phyloP scores from a whole-genome alignment of 2,329 filamentous ascomycete genomes.

The Aphanoascus verrucosus region DNA sequence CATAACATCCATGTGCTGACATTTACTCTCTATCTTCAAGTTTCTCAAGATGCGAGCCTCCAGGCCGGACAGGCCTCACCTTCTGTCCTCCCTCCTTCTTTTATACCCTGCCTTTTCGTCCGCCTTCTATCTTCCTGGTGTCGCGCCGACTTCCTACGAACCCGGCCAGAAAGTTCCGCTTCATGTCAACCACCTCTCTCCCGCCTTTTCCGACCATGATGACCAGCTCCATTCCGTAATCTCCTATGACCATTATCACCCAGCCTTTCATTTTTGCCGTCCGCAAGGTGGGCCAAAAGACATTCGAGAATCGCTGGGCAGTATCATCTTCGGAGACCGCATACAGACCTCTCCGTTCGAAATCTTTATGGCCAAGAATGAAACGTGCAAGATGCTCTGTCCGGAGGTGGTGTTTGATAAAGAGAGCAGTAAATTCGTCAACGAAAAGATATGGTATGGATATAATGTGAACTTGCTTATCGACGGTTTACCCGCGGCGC shows the following conservation, averaged over 20 bases:
- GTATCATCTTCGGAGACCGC: conserved; percentile 92
- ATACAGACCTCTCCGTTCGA: conserved; percentile 96
- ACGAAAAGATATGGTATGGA: conserved; percentile 66
- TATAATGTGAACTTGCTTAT: conserved; percentile 95
- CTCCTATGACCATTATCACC: conserved; percentile 92
- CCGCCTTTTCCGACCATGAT: conserved; percentile 65
- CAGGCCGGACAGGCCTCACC: conserved; percentile 19
- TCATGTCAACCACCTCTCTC: conserved; percentile 85
- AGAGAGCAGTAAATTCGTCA: conserved; percentile 65
- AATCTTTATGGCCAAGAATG: conserved; percentile 73
- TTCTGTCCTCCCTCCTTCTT: conserved; percentile 25
- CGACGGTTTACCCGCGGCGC: conserved; percentile 83
- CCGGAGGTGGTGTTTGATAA: conserved; percentile 53
- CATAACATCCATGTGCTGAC: not conserved
- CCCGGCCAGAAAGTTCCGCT: conserved; percentile 69
- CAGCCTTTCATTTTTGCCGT: conserved; percentile 75
- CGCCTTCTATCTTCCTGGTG: conserved; percentile 92
- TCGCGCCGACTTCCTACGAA: conserved; percentile 87
- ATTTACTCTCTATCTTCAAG: not conserved
- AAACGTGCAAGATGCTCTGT: conserved; percentile 77
- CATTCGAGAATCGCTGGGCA: conserved; percentile 81
- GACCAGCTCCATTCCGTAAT: conserved; percentile 81
- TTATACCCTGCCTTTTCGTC: conserved; percentile 33
- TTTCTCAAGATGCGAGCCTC: conserved; percentile 28
- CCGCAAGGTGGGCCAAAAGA: conserved; percentile 66